Evolutionary conservation across 192 early-diverging fungal species (phyloP), one percentile per base, ranked within the genome.

Genomic region (Coemansia sp.): DNA sequence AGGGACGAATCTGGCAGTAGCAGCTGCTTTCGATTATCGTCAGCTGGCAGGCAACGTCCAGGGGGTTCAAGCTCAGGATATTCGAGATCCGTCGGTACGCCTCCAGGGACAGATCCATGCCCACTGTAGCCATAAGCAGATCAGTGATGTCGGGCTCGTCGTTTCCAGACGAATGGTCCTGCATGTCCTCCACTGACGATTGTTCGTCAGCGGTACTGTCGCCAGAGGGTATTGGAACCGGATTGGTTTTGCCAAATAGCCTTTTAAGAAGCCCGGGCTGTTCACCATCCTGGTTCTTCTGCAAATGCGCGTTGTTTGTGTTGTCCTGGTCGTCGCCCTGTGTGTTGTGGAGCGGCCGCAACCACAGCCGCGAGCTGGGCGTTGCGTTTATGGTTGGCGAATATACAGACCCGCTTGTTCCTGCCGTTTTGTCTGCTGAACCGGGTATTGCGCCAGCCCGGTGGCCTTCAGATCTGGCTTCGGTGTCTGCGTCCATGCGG

Each of bases 41-140:
- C 52, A 95, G 73, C 73, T 96, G 94, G 51, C 93, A 84, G 0
- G 94, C 94, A 3, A 95, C 80, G 71, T 96, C 93, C 3, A 90
- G 52, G 2, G 94, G 88, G 34, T 90, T 90, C 36, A 96, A 69
- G n/a, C 95, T 91, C 35, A 90, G 81, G 67, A 78, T 84, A 68
- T 72, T 78, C 80, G 79, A 74, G 66, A 82, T 86, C 34, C 83
- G 79, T n/a, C 89, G 89, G 63, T 87, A 86, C 32, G 85, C 73
- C 67, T 90, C 84, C 28, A 87, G 74, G 20, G 82, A 79, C 43
- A 84, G 52, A 48, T 84, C 82, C 66, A 79, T 67, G 39, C 82
- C 82, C 3, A 84, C 72, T 0, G 82, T 84, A 2, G 78, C 82
- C 78, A 79, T 79, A 18, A 84, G 65, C 7, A 84, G 63, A 7